Evolutionary conservation across 495 filamentous ascomycete species (phyloP).

Genomic region (Penicillium canescens): DNA sequence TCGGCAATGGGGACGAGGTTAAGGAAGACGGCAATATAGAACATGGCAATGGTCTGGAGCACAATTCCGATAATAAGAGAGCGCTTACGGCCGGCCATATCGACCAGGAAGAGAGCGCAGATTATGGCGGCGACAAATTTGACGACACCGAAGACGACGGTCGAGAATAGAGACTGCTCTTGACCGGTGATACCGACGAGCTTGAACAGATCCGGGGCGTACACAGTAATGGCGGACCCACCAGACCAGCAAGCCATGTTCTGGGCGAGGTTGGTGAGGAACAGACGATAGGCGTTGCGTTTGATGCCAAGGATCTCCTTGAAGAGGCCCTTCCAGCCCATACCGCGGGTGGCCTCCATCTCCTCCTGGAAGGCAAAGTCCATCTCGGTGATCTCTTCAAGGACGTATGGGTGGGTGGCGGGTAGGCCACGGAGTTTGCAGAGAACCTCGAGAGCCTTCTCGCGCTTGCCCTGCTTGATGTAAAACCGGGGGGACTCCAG

Average conservation of each 20-base stretch:
- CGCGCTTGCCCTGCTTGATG: slow-evolving; percentile 1
- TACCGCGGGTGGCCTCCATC: slow-evolving; percentile 40
- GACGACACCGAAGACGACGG: slow-evolving; percentile 59
- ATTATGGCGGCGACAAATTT: slow-evolving; percentile 56
- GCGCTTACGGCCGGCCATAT: slow-evolving; percentile 12
- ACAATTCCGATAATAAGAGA: slow-evolving; percentile 14
- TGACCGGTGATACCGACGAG: slow-evolving; percentile 55
- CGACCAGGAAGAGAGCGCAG: slow-evolving; percentile 41
- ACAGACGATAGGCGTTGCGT: slow-evolving; percentile 45
- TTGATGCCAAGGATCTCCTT: slow-evolving; percentile 4
- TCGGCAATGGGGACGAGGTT: slow-evolving; percentile 17
- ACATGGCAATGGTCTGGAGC: slow-evolving; percentile 11
- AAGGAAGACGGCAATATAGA: slow-evolving; percentile 20
- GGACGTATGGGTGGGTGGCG: neutral
- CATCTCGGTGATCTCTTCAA: slow-evolving; percentile 29
- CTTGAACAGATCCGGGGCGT: slow-evolving; percentile 35
- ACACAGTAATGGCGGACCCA: slow-evolving; percentile 51
- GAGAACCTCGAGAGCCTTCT: neutral
- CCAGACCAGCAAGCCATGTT: slow-evolving; percentile 60
- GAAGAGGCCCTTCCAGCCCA: slow-evolving; percentile 4
- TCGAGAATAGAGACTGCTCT: slow-evolving; percentile 56
- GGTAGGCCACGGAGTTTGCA: slow-evolving; percentile 6
- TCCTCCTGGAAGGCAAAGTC: slow-evolving; percentile 63
- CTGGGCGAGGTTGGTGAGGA: slow-evolving; percentile 49
- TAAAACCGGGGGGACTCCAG: slow-evolving; percentile 4